Percentiles rank a stretch among this genome's conserved stretches.
These are phyloP conservation scores for Gillenia trifoliata DNA, from an alignment of 306 rosid genomes.

Conservation along the genomic window DNA sequence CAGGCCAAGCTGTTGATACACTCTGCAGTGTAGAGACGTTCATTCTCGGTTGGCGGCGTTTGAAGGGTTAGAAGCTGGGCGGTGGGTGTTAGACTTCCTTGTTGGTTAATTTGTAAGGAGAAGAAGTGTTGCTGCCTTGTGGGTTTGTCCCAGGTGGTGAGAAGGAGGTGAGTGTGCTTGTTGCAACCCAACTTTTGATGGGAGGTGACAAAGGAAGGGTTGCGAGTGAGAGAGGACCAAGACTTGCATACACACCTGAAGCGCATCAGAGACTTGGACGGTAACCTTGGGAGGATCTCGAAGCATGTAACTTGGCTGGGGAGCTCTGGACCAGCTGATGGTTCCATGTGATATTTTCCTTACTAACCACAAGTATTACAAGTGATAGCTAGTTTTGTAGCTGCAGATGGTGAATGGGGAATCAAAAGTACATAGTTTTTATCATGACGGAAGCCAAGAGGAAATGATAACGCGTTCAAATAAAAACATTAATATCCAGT, in stretches of 20 bases:
- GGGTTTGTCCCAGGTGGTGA: background rate
- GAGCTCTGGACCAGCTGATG: background rate
- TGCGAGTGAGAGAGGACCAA: slow-evolving; percentile 2
- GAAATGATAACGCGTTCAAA: too few relatives aligned
- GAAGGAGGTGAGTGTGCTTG: background rate
- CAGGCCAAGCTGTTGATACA: too few relatives aligned
- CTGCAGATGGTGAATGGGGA: background rate
- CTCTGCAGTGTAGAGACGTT: too few relatives aligned
- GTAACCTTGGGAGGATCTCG: background rate
- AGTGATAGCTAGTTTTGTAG: background rate
- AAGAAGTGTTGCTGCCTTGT: too few relatives aligned
- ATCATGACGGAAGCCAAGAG: too few relatives aligned
- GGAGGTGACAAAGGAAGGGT: background rate
- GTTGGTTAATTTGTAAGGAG: too few relatives aligned
- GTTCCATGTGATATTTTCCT: background rate
- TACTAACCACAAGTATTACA: background rate
- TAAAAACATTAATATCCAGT: too few relatives aligned
- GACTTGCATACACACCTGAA: background rate
- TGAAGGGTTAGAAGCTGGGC: too few relatives aligned
- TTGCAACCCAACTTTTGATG: background rate
- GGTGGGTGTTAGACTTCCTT: too few relatives aligned
- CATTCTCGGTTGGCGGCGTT: too few relatives aligned
- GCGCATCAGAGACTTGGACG: slow-evolving; percentile 2
- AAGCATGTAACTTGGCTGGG: background rate
- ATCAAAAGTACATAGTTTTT: too few relatives aligned